These are phyloP conservation scores for Yamadazyma conglobata DNA, from an alignment of 1,139 yeast species.

Conservation along the genomic window DNA sequence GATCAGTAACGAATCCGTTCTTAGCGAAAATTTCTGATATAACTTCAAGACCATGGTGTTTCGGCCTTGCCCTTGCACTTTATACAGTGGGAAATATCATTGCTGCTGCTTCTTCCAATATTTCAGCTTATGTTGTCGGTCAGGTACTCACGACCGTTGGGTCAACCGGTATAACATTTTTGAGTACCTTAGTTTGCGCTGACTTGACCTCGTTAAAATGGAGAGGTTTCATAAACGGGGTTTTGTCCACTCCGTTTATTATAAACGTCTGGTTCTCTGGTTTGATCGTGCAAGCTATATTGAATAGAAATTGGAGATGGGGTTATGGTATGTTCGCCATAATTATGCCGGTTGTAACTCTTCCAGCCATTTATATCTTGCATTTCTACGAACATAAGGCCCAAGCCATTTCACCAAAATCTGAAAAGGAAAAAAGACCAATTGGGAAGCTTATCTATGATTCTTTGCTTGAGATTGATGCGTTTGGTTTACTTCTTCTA, in stretches of 20 bases:
- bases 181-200: slow-evolving; percentile 22
- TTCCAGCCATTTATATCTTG: slow-evolving; percentile 27
- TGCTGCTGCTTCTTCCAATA: slow-evolving; percentile 23
- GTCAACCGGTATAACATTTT: slow-evolving; percentile 17
- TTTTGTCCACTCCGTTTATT: slow-evolving; percentile 26
- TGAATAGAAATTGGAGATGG: slow-evolving; percentile 36
- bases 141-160: slow-evolving; percentile 28
- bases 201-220: slow-evolving; percentile 33
- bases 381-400: slow-evolving; percentile 23
- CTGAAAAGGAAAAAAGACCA: slow-evolving; percentile 4
- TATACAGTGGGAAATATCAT: slow-evolving; percentile 26
- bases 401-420: slow-evolving; percentile 6
- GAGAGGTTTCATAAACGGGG: slow-evolving; percentile 24
- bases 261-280: slow-evolving; percentile 32
- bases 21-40: slow-evolving; percentile 31
- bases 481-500: slow-evolving; percentile 29
- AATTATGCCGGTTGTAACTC: slow-evolving; percentile 26
- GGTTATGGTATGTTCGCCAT: slow-evolving; percentile 40
- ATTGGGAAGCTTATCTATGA: slow-evolving; percentile 2
- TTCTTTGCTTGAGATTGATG: slow-evolving; percentile 23
- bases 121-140: slow-evolving; percentile 28
- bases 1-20: slow-evolving; percentile 25
- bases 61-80: slow-evolving; percentile 17
- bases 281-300: slow-evolving; percentile 24
- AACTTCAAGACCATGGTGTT: slow-evolving; percentile 26